Base-by-base conservation (phyloP, 2,329 filamentous ascomycete species). In the Fusarium sp. region DNA sequence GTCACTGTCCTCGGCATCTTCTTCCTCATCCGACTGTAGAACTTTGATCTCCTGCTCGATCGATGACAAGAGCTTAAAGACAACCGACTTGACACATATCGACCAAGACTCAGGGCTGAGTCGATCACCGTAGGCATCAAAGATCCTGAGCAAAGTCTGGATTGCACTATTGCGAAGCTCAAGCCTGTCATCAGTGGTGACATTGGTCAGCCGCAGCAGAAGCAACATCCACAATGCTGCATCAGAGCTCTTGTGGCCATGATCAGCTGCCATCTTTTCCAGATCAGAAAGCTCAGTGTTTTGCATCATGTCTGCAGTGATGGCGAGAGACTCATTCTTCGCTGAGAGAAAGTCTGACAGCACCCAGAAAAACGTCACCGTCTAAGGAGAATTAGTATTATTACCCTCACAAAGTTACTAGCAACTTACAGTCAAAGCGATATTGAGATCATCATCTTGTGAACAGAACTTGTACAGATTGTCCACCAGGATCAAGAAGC, bases 291-390 rank as follows among this genome's bases (percentile, higher is more conserved):
- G 77, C 75, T 89, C 83, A 67, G 87, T 78, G 69, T 86, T 84
- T 49, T 85, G 82, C 63, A 91, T 85, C 67, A 91, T 85, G 57
- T 87, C 85, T 47, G 87, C 84, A 2, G 87, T 90, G 37, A 92
- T 88, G 3, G 87, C 86, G 49, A 92, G 87, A 0, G 87, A 85
- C 65, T 85, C 86, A 60, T 87, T 89, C 74, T 88, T 89, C 6
- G 86, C 84, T 3, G 90, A 91, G 9, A 98, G 86, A 72, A 95
- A 96, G 81, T 98, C 95, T 0, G 96, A 97, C 12, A 98, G 89
- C 60, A 96, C 95, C 94, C 95, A 98, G 81, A 97, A 97, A 79
- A 97, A 96, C 0, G 96, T 97, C 13, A 97, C 94, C 2, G 95
- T 96, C 90, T 94, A 57, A 12, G 42, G 2, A 43, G 9, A 47